Evolutionary conservation across 352 stramenopile genomes (phyloP), one percentile per base, ranked within the genome.

Genomic region (Thalassiosira ordinaria): DNA sequence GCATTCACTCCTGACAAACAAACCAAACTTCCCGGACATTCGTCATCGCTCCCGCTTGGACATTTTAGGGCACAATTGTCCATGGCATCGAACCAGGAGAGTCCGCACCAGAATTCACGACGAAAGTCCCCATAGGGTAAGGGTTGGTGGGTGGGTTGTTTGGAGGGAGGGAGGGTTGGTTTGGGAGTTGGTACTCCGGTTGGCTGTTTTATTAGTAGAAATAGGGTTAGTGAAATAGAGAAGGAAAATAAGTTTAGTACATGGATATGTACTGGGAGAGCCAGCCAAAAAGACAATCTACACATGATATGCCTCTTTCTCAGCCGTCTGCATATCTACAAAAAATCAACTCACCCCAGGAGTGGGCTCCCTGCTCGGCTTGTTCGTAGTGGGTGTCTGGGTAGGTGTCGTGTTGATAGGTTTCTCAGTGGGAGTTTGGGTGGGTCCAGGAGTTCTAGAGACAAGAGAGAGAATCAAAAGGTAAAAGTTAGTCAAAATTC

Each of bases 21-120:
- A 22, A 65, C 46, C 55, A 88, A 78, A 22, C 67, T 52, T 13
- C 51, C 49, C 9, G 70, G 62, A 47, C 80, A 87, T 20, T 81
- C 68, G 33, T 59, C 49, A 49, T 87, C 80, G 20, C 52, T 29
- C 13, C 80, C 74, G 0, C 27, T 57, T 1, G 80, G 80, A 78
- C 80, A 88, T 20, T 71, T 77, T 9, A 51, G 41, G 1, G 70
- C 14, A 56, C 80, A 88, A 37, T 79, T 82, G 9, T 47, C 31
- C 33, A 70, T 13, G 22, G 80, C 80, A 44, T 88, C 80, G 13
- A 75, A 84, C n/a, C 61, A 88, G 31, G 37, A 46, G 0, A 77
- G 18, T 35, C 80, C 80, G 49, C 80, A 88, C 74, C 74, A 88
- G 59, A 84, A 84, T 39, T 75, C 37, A n/a, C 33, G 47, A 20